Evolutionary conservation across 257 asterid species (phyloP).

Genomic region (Solanum pimpinellifolium): DNA sequence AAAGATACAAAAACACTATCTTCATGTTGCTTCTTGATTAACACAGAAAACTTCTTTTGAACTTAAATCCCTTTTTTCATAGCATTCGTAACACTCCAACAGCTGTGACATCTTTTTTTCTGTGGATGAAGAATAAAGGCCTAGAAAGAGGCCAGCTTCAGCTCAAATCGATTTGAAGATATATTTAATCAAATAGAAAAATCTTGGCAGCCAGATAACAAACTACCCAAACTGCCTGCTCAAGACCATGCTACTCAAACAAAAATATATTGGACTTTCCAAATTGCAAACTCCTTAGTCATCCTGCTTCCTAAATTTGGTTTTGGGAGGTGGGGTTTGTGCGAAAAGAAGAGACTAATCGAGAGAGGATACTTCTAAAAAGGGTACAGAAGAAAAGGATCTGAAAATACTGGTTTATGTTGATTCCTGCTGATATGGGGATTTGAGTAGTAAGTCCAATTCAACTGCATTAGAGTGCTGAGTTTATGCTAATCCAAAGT

Average conservation of each 20-base stretch:
- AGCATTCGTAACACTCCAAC: neutral
- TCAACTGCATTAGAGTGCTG: neutral
- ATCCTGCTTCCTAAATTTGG: neutral
- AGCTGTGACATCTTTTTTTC: neutral
- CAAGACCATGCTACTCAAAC: neutral
- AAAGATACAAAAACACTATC: neutral
- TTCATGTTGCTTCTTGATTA: neutral
- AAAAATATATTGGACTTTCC: neutral
- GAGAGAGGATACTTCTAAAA: neutral
- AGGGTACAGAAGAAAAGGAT: neutral
- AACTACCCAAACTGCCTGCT: neutral
- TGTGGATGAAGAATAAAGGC: neutral
- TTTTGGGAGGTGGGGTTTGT: neutral
- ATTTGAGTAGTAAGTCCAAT: neutral
- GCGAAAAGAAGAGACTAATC: neutral
- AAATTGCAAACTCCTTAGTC: neutral
- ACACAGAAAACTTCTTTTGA: neutral
- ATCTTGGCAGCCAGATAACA: neutral
- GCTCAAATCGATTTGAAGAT: neutral
- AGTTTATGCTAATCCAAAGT: neutral
- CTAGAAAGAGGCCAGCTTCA: neutral
- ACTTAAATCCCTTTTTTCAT: neutral
- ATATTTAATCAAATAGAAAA: neutral
- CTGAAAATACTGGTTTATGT: neutral
- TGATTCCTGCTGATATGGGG: neutral